Conservation (phyloP, 805 yeast species). For the Henningerozyma blattae region DNA sequence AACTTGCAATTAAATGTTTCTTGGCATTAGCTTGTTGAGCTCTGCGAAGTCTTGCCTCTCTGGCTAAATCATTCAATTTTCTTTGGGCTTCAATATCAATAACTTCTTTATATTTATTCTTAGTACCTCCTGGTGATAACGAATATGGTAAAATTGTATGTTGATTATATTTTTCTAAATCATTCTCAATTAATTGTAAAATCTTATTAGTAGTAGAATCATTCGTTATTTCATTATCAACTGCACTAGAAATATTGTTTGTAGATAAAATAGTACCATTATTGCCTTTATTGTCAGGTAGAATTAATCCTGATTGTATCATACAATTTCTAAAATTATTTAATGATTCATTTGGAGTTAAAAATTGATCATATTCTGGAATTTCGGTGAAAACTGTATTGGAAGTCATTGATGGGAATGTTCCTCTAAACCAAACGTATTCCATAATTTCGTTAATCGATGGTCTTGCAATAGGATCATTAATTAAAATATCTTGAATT, state of each 20-base stretch:
- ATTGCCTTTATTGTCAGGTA: neutral
- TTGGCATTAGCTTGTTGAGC: slow-evolving; percentile 24
- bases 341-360: slow-evolving; percentile 49
- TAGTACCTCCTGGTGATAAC: slow-evolving; percentile 86
- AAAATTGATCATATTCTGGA: slow-evolving; percentile 45
- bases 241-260: slow-evolving; percentile 5
- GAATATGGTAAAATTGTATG: slow-evolving; percentile 69
- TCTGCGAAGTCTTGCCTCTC: slow-evolving; percentile 24
- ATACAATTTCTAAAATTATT: slow-evolving; percentile 54
- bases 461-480: slow-evolving; percentile 71
- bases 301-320: slow-evolving; percentile 48
- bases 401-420: slow-evolving; percentile 63
- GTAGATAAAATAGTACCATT: slow-evolving; percentile 1
- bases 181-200: neutral
- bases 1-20: slow-evolving; percentile 21
- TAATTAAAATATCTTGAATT: slow-evolving; percentile 54
- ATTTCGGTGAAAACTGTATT: slow-evolving; percentile 33
- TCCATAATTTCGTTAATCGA: slow-evolving; percentile 61
- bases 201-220: slow-evolving; percentile 1
- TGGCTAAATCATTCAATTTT: slow-evolving; percentile 23
- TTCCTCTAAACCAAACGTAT: slow-evolving; percentile 73
- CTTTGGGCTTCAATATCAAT: slow-evolving; percentile 27
- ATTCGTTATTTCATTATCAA: slow-evolving; percentile 4
- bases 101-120: slow-evolving; percentile 72
- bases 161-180: slow-evolving; percentile 31